Conservation (phyloP, 208 protist genomes). For the Trypanosoma caninum region DNA sequence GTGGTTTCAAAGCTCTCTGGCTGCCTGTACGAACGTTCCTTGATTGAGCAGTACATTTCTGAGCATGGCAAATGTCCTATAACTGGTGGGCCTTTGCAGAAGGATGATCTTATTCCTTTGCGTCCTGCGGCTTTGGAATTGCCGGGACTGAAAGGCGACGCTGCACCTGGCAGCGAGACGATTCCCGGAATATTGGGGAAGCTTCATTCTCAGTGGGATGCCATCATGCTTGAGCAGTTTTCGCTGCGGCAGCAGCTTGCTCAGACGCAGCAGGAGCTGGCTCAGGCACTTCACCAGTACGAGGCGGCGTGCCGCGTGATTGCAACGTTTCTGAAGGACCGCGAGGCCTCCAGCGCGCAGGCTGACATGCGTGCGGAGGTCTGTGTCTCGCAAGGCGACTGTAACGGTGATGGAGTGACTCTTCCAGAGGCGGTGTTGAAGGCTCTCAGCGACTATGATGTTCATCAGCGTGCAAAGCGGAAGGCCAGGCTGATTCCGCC, state of each 20-base stretch:
- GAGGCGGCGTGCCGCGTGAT: constrained; percentile 99
- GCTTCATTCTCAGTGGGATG: constrained; percentile 98
- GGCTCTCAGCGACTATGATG: constrained; percentile 15
- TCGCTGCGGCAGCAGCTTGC: constrained; percentile 93
- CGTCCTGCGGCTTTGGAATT: constrained; percentile 22
- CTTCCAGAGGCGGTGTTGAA: constrained; percentile 31
- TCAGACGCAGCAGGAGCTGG: constrained; percentile 93
- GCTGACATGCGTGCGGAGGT: constrained; percentile 11
- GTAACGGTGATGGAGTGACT: constrained; percentile 17
- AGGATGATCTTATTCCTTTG: constrained; percentile 89
- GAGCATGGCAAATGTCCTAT: constrained; percentile 93
- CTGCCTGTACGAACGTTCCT: constrained; percentile 94
- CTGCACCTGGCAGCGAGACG: constrained; percentile 20
- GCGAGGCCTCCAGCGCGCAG: constrained; percentile 25
- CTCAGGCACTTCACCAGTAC: constrained; percentile 97
- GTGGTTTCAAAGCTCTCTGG: constrained; percentile 94
- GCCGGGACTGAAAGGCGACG: background rate
- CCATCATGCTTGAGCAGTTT: constrained; percentile 97
- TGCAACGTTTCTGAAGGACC: constrained; percentile 89
- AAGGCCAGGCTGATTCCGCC: constrained; percentile 2
- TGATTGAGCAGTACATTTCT: constrained; percentile 95
- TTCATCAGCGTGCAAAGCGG: constrained; percentile 20
- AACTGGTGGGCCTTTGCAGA: constrained; percentile 81
- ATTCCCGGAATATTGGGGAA: constrained; percentile 93
- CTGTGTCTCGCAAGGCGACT: constrained; percentile 13